phyloP scores from a whole-genome alignment of 208 protist genomes.

The Leishmania amazonensis region DNA sequence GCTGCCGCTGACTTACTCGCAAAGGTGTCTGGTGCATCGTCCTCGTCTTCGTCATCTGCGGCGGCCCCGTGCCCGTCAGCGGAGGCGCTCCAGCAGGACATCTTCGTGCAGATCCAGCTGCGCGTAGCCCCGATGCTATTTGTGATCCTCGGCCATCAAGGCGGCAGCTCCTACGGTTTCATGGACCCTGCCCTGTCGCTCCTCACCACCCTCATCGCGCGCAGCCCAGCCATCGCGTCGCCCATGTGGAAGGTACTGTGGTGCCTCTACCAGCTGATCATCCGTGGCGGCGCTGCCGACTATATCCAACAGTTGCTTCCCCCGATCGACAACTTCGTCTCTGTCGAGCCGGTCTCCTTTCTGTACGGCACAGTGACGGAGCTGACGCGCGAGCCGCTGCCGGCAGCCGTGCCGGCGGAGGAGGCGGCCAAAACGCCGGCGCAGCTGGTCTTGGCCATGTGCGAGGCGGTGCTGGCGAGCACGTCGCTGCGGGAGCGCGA shows the following conservation, averaged over 20 bases:
- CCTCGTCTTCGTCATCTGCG: background rate
- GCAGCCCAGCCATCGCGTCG: conserved; percentile 65
- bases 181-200: conserved; percentile 87
- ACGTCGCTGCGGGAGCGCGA: conserved; percentile 52
- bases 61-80: background rate
- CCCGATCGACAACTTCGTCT: conserved; percentile 92
- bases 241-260: conserved; percentile 69
- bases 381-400: conserved; percentile 23
- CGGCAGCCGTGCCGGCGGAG: conserved; percentile 22
- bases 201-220: conserved; percentile 82
- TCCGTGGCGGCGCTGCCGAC: conserved; percentile 72
- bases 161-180: conserved; percentile 79
- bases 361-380: conserved; percentile 35
- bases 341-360: conserved; percentile 74
- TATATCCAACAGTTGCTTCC: conserved; percentile 89
- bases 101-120: conserved; percentile 72
- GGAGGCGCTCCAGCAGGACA: conserved; percentile 32
- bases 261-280: conserved; percentile 67
- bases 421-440: conserved; percentile 49
- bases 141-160: conserved; percentile 62
- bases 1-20: conserved; percentile 8
- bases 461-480: conserved; percentile 47
- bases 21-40: conserved; percentile 3
- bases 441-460: conserved; percentile 78
- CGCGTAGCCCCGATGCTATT: conserved; percentile 74